Base-by-base conservation (phyloP, 2,329 filamentous ascomycete genomes). In the Pyrenochaeta sp. region DNA sequence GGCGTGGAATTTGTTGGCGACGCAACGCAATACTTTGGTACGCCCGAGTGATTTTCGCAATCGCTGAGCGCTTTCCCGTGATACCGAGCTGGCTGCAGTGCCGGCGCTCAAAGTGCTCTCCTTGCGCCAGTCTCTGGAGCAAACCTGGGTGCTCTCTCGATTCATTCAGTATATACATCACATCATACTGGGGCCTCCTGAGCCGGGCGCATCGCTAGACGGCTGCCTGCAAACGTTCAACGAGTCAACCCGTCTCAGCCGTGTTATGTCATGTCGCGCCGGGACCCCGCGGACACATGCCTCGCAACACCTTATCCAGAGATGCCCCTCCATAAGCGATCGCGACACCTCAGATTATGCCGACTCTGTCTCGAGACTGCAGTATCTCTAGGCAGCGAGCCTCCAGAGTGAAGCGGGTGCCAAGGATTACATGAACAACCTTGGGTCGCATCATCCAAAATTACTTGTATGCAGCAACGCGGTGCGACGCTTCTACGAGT, bases 161-260 rank as follows among this genome's bases (percentile, higher is more conserved):
- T 40, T 52, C 46, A 56, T 60, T 36, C 49, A 19, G 19, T 19
- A 19, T 19, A 19, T 19, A 19, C 19, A 19, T 52, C 58, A 66
- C 65, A 66, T 68, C 61, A 68, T 65, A 51, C 59, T 62, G 65
- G 62, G 54, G 50, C 57, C 51, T 46, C 53, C 57, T 58, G 50
- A 52, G 25, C 42, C 60, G 52, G 57, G 60, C 62, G 57, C 56
- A 40, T 59, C 57, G 59, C 65, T 62, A 66, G 58, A 45, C 54
- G 48, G 53, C 52, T 62, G 58, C 64, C 64, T 65, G 62, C 65
- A 65, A 67, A 66, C 62, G 64, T 63, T 62, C 50, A 56, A 54
- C 61, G 56, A 64, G 58, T 58, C 64, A 62, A 64, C 53, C 56
- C 62, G 65, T 66, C 64, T 67, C 61, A 68, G 61, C 51, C 36